Evolutionary conservation across 345 rosid genomes (phyloP).

Genomic region (Eucalyptus virginea): DNA sequence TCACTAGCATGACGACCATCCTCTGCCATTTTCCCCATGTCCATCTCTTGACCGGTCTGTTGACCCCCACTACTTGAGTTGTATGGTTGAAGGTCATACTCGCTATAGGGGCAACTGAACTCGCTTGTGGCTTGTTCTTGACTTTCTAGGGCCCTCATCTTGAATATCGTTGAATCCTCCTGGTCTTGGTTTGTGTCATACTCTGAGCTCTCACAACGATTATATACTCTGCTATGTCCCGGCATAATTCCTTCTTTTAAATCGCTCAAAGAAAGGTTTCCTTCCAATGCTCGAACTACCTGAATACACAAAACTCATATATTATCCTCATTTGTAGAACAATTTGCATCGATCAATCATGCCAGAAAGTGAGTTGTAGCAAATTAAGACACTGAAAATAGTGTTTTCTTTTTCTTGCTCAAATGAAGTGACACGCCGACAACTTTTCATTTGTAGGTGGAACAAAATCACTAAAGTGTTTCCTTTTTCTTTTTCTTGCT

Average conservation of each 20-base stretch:
- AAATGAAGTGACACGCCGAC: not conserved
- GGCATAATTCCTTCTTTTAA: constrained; percentile 42
- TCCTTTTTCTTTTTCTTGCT: no score
- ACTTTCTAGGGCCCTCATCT: constrained; percentile 34
- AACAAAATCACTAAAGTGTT: not conserved
- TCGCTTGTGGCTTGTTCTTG: constrained; percentile 40
- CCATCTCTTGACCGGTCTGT: constrained; percentile 30
- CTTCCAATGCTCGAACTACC: constrained; percentile 82
- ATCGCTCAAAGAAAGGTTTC: constrained; percentile 49
- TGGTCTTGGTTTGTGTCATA: constrained; percentile 48
- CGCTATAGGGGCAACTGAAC: constrained; percentile 35
- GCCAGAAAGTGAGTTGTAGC: not conserved
- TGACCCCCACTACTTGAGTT: constrained; percentile 53
- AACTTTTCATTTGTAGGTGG: not conserved
- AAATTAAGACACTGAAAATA: not conserved
- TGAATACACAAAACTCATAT: not conserved
- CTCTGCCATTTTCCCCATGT: constrained; percentile 10
- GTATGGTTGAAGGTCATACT: constrained; percentile 28
- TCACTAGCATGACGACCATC: not conserved
- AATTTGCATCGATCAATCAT: not conserved
- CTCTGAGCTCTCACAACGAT: constrained; percentile 45
- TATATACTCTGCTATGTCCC: constrained; percentile 24
- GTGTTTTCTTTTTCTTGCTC: not conserved
- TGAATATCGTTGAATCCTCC: constrained; percentile 58
- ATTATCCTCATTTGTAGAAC: not conserved